Base-by-base conservation (phyloP, 768 basidiomycete species). In the Clitopilus passeckerianus region DNA sequence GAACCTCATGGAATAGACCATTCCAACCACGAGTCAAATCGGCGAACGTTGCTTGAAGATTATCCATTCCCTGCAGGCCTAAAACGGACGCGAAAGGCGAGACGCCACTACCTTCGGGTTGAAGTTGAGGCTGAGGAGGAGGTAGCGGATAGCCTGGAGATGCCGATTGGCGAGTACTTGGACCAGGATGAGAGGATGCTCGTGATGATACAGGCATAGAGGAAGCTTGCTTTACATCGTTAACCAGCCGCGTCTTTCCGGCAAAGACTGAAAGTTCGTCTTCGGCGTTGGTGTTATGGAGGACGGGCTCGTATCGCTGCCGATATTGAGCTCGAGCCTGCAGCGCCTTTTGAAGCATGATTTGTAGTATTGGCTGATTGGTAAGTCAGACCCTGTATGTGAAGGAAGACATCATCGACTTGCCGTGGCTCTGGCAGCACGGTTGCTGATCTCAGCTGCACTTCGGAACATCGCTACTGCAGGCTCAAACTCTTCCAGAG, bases 381-480 rank as follows among this genome's bases (percentile, higher is more conserved):
- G 22, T 16, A 37, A 7, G 27, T 30, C n/a, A 34, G 30, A 18
- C 33, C 6, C 14, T n/a, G 10, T 33, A 10, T 16, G 8, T 14
- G 30, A 1, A 18, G 35, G 1, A 15, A 2, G 6, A 18, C 16
- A 53, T 55, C 34, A 57, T 59, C 33, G 22, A 61, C 74, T 63
- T 56, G 83, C 83, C 71, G 81, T 63, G 16, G 80, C 81, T 59
- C 71, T 72, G 14, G 77, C 78, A 27, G 83, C 83, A n/a, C 82
- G 77, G 59, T 66, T 77, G 58, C 77, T 82, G 8, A 72, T 76
- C 60, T 75, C 67, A 12, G 82, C 76, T 10, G 80, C 81, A 24
- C 64, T 68, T 15, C 66, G 64, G 63, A 84, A 85, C 56, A 83
- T 70, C 1, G 64, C 66, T 54, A 75, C 83, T n/a, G 76, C 78